Evolutionary conservation across 169 alveolate genomes (phyloP).

Genomic region (Plasmodium falciparum): DNA sequence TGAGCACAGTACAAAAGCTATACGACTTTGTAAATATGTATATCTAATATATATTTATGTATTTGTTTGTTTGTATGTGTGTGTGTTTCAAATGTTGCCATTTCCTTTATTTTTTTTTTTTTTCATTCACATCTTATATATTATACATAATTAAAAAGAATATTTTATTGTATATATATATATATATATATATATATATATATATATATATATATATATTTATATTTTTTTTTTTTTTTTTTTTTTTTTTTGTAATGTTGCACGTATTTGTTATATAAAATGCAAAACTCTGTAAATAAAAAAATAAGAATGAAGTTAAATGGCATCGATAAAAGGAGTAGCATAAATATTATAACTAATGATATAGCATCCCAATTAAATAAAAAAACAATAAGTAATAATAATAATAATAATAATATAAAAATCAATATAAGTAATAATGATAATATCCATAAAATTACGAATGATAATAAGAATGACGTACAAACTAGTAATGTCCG

Average conservation of each 20-base stretch:
- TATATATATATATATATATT: not conserved
- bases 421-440: conserved; percentile 1
- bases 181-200: not conserved
- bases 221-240: conserved; percentile 11
- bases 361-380: conserved; percentile 12
- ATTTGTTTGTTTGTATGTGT: not conserved
- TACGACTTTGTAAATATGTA: conserved; percentile 7
- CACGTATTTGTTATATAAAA: conserved; percentile 6
- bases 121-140: not conserved
- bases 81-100: not conserved
- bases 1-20: not conserved
- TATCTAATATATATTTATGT: conserved; percentile 6
- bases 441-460: conserved; percentile 15
- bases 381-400: not conserved
- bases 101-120: too few relatives aligned
- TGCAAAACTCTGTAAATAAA: conserved; percentile 70
- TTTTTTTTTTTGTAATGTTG: conserved; percentile 28
- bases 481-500: not conserved
- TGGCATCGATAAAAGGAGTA: conserved; percentile 38
- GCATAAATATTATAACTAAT: conserved; percentile 25
- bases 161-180: not conserved
- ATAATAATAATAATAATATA: not conserved
- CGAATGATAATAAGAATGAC: too few relatives aligned
- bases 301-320: conserved; percentile 58
- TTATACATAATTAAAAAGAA: not conserved